Evolutionary conservation across 352 stramenopile species (phyloP).

Genomic region (Globisporangium mamillatum): DNA sequence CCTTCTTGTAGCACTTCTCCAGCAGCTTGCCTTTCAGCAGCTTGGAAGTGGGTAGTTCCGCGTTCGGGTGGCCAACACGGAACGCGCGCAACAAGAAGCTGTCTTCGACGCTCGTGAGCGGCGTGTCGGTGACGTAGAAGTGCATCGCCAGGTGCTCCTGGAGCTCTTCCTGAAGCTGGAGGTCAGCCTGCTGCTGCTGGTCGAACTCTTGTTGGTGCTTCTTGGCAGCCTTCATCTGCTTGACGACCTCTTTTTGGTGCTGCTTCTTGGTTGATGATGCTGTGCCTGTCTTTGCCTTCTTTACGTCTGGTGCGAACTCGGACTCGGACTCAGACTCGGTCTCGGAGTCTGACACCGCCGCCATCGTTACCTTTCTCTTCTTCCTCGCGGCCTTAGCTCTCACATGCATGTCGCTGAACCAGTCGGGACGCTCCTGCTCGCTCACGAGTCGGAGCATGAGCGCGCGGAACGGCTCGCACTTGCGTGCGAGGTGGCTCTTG

Average conservation of each 20-base stretch:
- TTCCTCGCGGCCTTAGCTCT: not conserved
- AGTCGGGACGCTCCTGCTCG: conserved; percentile 35
- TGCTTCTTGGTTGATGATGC: not conserved
- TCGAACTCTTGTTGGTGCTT: not conserved
- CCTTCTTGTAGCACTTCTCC: conserved; percentile 15
- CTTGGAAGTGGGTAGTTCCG: not conserved
- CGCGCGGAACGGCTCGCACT: conserved; percentile 45
- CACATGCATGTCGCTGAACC: conserved; percentile 24
- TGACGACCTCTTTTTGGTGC: not conserved
- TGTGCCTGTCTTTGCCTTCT: not conserved
- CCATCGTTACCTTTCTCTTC: too few relatives aligned
- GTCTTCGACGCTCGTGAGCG: conserved; percentile 15
- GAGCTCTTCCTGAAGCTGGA: conserved; percentile 8
- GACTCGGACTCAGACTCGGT: not conserved
- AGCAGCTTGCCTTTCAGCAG: conserved; percentile 21
- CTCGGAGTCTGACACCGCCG: not conserved
- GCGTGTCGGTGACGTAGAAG: conserved; percentile 22
- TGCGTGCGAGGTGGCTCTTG: conserved; percentile 48
- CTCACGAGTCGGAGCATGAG: conserved; percentile 29
- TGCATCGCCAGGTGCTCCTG: conserved; percentile 25
- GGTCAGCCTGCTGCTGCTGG: not conserved
- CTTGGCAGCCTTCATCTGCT: not conserved
- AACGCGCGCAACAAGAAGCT: conserved; percentile 20
- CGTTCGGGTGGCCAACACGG: not conserved
- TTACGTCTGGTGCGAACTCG: not conserved